Percentiles rank a stretch among this genome's conserved stretches.
These are phyloP conservation scores for Pseudocercospora macadamiae DNA, from an alignment of 2,329 filamentous ascomycete species.

Conservation along the genomic window DNA sequence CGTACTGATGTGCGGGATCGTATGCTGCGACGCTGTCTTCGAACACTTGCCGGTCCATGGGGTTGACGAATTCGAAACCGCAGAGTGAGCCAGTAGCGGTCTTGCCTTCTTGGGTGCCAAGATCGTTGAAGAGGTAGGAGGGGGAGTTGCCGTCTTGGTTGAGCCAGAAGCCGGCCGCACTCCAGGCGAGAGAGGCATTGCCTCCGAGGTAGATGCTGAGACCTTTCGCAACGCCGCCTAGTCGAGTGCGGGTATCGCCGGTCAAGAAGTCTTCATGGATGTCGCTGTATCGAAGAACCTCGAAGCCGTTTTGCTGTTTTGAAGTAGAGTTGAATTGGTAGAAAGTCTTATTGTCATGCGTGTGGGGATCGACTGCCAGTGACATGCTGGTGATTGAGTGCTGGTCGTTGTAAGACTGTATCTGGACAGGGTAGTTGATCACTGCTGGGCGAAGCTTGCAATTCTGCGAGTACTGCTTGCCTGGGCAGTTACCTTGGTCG, in stretches of 20 bases:
- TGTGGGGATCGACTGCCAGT: slow-evolving; percentile 9
- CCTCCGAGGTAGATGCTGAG: slow-evolving; percentile 23
- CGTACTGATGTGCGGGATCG: slow-evolving; percentile 14
- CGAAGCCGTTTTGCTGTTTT: slow-evolving; percentile 23
- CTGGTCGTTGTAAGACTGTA: slow-evolving; percentile 17
- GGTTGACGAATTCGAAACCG: slow-evolving; percentile 23
- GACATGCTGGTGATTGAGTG: slow-evolving; percentile 19
- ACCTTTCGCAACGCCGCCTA: slow-evolving; percentile 21
- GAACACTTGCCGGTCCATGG: slow-evolving; percentile 11
- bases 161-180: slow-evolving; percentile 11
- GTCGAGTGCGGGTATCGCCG: slow-evolving; percentile 15
- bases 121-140: slow-evolving; percentile 22
- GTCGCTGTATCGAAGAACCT: slow-evolving; percentile 20
- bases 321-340: slow-evolving; percentile 9
- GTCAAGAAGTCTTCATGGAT: slow-evolving; percentile 12
- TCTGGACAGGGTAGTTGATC: slow-evolving; percentile 28
- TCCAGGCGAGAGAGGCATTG: slow-evolving; percentile 16
- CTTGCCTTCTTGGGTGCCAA: slow-evolving; percentile 8
- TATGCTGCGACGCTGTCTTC: slow-evolving; percentile 5
- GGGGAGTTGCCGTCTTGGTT: slow-evolving; percentile 19
- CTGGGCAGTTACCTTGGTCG: slow-evolving; percentile 12
- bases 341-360: slow-evolving; percentile 18
- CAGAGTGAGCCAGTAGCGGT: slow-evolving; percentile 11
- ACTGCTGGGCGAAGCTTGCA: slow-evolving; percentile 29
- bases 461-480: slow-evolving; percentile 18